These are phyloP conservation scores for Boletellus deceptivus DNA, from an alignment of 1,284 basidiomycete genomes.

Conservation along the genomic window DNA sequence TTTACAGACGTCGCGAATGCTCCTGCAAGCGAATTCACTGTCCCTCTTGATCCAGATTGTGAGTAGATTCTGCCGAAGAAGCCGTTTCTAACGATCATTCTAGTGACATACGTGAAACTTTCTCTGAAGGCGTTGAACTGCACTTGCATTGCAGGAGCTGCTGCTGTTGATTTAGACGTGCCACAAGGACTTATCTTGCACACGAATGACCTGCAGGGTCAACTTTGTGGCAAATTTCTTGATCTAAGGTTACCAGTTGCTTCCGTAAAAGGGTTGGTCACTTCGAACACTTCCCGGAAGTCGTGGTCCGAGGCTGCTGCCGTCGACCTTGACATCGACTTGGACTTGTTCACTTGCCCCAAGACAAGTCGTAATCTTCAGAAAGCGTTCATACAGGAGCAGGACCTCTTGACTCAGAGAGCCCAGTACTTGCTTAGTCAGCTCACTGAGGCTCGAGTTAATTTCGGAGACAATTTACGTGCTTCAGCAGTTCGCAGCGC, in stretches of 20 bases:
- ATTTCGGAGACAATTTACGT: background rate
- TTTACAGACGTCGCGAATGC: conserved; percentile 78
- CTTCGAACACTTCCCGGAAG: conserved; percentile 37
- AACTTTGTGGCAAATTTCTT: conserved; percentile 58
- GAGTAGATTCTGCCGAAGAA: conserved; percentile 21
- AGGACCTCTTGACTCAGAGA: conserved; percentile 70
- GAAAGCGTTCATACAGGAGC: conserved; percentile 62
- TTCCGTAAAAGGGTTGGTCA: conserved; percentile 46
- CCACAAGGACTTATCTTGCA: conserved; percentile 63
- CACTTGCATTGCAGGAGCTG: conserved; percentile 50
- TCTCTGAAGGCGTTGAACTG: conserved; percentile 51
- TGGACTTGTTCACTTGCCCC: conserved; percentile 67
- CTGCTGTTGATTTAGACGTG: conserved; percentile 57
- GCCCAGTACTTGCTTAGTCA: conserved; percentile 55
- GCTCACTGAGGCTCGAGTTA: conserved; percentile 20
- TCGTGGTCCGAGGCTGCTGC: conserved; percentile 72
- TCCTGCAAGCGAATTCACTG: conserved; percentile 68
- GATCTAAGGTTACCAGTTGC: conserved; percentile 54
- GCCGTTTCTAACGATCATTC: conserved; percentile 8
- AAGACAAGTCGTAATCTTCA: conserved; percentile 62
- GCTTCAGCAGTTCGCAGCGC: background rate
- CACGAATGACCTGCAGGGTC: conserved; percentile 71
- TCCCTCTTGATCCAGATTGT: conserved; percentile 75
- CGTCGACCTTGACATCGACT: conserved; percentile 50
- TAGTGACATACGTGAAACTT: conserved; percentile 57